Conservation (phyloP, 169 alveolate genomes). For the Theileria luwenshuni region DNA sequence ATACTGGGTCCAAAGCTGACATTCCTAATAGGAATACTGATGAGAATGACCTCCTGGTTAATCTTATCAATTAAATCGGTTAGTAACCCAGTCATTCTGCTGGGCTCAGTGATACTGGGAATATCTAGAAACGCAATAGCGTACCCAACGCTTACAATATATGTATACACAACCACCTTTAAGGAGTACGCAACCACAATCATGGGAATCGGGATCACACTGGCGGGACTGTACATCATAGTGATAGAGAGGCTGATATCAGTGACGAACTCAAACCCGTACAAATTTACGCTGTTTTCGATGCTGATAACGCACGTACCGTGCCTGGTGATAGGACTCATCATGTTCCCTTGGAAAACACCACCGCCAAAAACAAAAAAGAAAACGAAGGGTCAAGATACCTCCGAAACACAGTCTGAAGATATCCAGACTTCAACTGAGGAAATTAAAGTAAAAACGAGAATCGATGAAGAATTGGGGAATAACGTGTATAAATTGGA, state of each 20-base stretch:
- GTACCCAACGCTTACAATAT: conserved; percentile 55
- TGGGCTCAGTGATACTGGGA: conserved; percentile 38
- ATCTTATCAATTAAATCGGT: conserved; percentile 29
- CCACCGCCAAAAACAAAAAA: conserved; percentile 18
- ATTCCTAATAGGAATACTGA: conserved; percentile 29
- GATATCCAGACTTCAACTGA: conserved; percentile 16
- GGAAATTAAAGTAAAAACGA: background rate
- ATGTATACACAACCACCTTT: conserved; percentile 31
- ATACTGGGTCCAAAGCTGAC: conserved; percentile 52
- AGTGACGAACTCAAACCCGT: conserved; percentile 10
- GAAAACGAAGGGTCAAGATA: background rate
- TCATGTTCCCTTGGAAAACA: conserved; percentile 22
- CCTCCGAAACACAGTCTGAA: background rate
- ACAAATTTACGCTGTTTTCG: conserved; percentile 21
- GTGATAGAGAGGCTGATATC: conserved; percentile 29
- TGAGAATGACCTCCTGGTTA: conserved; percentile 47
- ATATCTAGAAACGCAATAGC: conserved; percentile 39
- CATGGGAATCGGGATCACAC: conserved; percentile 38
- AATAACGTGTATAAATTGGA: background rate
- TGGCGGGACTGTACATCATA: conserved; percentile 25
- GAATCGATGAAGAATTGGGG: background rate
- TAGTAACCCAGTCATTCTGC: conserved; percentile 2
- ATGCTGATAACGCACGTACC: conserved; percentile 28
- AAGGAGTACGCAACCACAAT: conserved; percentile 37
- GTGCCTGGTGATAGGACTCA: conserved; percentile 24